A percentile compares a stretch with the other conserved stretches of the same genome.
phyloP scores from a whole-genome alignment of 2,329 filamentous ascomycete species.

The Botrytis fabae region DNA sequence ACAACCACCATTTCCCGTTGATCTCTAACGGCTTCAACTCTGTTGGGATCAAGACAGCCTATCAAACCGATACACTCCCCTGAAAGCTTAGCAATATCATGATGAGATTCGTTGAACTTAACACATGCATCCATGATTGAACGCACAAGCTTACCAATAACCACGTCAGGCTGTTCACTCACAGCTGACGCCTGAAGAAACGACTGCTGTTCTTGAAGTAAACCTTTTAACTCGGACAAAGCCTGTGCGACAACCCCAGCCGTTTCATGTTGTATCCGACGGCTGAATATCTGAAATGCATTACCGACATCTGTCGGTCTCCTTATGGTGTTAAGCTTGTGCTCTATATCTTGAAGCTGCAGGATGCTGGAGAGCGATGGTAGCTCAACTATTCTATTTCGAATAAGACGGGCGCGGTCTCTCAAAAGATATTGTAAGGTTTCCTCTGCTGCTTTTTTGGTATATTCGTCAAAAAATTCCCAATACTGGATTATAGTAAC shows the following conservation, averaged over 20 bases:
- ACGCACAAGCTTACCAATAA: constrained; percentile 70
- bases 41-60: constrained; percentile 88
- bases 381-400: constrained; percentile 69
- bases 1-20: constrained; percentile 82
- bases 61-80: constrained; percentile 84
- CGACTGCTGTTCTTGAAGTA: constrained; percentile 70
- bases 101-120: constrained; percentile 69
- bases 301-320: constrained; percentile 64
- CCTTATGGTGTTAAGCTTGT: constrained; percentile 64
- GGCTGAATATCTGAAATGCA: constrained; percentile 68
- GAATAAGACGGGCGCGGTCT: constrained; percentile 50
- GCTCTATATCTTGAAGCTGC: constrained; percentile 67
- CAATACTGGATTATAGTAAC: constrained; percentile 84
- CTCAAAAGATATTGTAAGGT: constrained; percentile 55
- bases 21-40: constrained; percentile 76
- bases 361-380: constrained; percentile 75
- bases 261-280: constrained; percentile 79
- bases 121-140: constrained; percentile 83
- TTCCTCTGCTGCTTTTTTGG: constrained; percentile 58
- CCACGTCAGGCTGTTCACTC: constrained; percentile 78
- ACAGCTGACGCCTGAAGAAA: constrained; percentile 77
- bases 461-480: constrained; percentile 61
- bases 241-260: constrained; percentile 81
- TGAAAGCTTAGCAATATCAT: constrained; percentile 69
- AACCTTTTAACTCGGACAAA: constrained; percentile 72